A percentile compares a stretch with the other conserved stretches of the same genome.
Conservation (phyloP, 805 yeast species). For the Ogataea ganodermae region DNA sequence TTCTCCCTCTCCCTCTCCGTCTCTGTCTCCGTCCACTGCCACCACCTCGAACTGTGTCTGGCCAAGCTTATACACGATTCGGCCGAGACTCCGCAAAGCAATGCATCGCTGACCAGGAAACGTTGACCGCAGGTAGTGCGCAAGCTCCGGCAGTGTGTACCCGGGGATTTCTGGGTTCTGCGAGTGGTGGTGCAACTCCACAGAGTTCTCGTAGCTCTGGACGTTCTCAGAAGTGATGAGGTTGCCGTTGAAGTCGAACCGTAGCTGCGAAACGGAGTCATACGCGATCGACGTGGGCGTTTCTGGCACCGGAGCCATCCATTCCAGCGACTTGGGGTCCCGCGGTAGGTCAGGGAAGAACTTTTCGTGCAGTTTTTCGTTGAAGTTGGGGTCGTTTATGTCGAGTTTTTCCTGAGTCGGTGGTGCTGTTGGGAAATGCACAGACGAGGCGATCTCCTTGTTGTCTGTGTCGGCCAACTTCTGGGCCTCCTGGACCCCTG, state of each 20-base stretch:
- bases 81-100: constrained; percentile 83
- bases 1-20: no score
- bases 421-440: constrained; percentile 68
- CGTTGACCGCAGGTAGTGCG: constrained; percentile 75
- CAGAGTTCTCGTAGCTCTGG: constrained; percentile 19
- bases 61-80: constrained; percentile 81
- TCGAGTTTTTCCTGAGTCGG: constrained; percentile 42
- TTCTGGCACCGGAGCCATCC: constrained; percentile 81
- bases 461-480: constrained; percentile 37
- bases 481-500: constrained; percentile 46
- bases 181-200: constrained; percentile 91
- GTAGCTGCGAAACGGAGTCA: constrained; percentile 62
- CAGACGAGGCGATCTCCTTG: constrained; percentile 34
- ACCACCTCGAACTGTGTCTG: constrained; percentile 48
- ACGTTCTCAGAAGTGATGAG: constrained; percentile 48
- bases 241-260: constrained; percentile 89
- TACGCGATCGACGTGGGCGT: constrained; percentile 42
- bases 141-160: constrained; percentile 81
- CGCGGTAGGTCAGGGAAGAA: constrained; percentile 88
- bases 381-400: constrained; percentile 75
- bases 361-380: constrained; percentile 75
- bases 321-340: constrained; percentile 77
- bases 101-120: constrained; percentile 84
- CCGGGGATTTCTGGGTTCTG: constrained; percentile 90
- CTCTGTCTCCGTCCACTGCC: constrained; percentile 34